Evolutionary conservation across 108 stramenopile genomes (phyloP).

Genomic region (Skeletonema grethae): DNA sequence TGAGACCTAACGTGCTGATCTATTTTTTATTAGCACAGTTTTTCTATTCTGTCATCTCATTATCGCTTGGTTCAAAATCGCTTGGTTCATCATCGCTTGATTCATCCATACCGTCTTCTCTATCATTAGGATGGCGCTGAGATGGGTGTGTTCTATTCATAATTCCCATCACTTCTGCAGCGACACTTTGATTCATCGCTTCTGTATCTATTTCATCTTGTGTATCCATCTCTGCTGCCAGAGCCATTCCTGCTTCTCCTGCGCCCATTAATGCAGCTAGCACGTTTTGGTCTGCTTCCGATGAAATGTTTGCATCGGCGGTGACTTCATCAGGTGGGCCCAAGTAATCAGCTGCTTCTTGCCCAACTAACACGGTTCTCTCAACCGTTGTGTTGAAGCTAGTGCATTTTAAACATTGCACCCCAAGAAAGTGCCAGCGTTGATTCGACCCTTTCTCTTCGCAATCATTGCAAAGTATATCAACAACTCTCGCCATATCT

Average conservation of each 20-base stretch:
- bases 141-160: slow-evolving; percentile 18
- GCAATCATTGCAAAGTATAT: slow-evolving; percentile 86
- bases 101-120: slow-evolving; percentile 23
- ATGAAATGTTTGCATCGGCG: slow-evolving; percentile 15
- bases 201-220: slow-evolving; percentile 24
- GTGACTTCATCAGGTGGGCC: slow-evolving; percentile 32
- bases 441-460: slow-evolving; percentile 61
- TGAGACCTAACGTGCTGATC: background rate
- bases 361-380: slow-evolving; percentile 67
- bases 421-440: slow-evolving; percentile 86
- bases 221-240: slow-evolving; percentile 25
- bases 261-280: slow-evolving; percentile 35
- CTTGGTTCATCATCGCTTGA: slow-evolving; percentile 15
- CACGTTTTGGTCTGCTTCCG: slow-evolving; percentile 31
- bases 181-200: slow-evolving; percentile 29
- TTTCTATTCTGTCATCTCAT: slow-evolving; percentile 8
- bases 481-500: slow-evolving; percentile 79
- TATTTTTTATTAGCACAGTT: background rate
- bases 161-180: slow-evolving; percentile 28
- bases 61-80: slow-evolving; percentile 12
- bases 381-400: slow-evolving; percentile 85
- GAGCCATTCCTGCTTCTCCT: slow-evolving; percentile 11
- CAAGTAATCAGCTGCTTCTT: slow-evolving; percentile 79
- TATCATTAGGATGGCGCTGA: slow-evolving; percentile 3
- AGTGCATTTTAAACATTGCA: slow-evolving; percentile 69